phyloP scores from a whole-genome alignment of 768 basidiomycete species.

The Collybia sordida region DNA sequence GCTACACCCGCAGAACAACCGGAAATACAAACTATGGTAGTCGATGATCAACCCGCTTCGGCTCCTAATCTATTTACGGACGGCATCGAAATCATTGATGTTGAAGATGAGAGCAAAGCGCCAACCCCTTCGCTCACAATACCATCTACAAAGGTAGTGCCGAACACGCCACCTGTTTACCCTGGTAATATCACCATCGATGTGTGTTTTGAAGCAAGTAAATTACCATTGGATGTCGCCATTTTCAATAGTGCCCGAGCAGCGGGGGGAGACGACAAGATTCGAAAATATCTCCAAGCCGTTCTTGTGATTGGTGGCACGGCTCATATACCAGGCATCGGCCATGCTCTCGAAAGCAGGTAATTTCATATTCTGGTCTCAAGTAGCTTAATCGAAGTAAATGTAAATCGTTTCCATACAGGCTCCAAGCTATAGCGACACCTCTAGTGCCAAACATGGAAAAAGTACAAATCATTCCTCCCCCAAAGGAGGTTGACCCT shows the following conservation, averaged over 20 bases:
- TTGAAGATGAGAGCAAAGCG: slow-evolving; percentile 42
- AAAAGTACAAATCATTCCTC: slow-evolving; percentile 89
- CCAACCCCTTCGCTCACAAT: slow-evolving; percentile 24
- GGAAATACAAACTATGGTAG: slow-evolving; percentile 29
- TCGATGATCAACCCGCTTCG: slow-evolving; percentile 29
- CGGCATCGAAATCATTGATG: slow-evolving; percentile 47
- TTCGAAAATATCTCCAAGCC: slow-evolving; percentile 84
- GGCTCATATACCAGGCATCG: slow-evolving; percentile 78
- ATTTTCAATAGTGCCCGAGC: slow-evolving; percentile 92
- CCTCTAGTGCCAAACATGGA: slow-evolving; percentile 83
- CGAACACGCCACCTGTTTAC: slow-evolving; percentile 23
- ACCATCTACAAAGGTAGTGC: slow-evolving; percentile 13
- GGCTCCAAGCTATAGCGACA: slow-evolving; percentile 81
- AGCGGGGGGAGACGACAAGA: slow-evolving; percentile 85
- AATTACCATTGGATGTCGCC: slow-evolving; percentile 88
- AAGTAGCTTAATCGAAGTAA: too few species aligned
- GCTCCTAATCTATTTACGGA: slow-evolving; percentile 18
- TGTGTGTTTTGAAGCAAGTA: slow-evolving; percentile 81
- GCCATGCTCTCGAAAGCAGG: slow-evolving; percentile 88
- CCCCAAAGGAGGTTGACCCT: slow-evolving; percentile 91
- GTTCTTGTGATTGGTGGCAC: slow-evolving; percentile 88
- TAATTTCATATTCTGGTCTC: too few species aligned
- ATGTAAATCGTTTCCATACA: too few species aligned
- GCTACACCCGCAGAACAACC: slow-evolving; percentile 24
- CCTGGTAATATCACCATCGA: slow-evolving; percentile 64